phyloP scores from a whole-genome alignment of 2,329 filamentous ascomycete genomes.

The Fusarium goolgardi region DNA sequence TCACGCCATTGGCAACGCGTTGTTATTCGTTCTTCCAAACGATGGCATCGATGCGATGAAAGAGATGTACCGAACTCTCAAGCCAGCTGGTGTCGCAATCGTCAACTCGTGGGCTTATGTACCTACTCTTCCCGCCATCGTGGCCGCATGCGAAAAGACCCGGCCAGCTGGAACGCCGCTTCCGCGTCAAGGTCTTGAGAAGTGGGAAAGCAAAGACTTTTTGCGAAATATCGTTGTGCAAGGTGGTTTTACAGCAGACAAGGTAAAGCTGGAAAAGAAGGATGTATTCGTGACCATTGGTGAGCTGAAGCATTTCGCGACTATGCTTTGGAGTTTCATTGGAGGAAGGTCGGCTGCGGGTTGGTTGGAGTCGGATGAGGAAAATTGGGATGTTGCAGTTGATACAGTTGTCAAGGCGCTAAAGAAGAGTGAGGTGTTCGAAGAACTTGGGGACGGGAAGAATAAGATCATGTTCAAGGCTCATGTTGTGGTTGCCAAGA shows the following conservation, averaged over 20 bases:
- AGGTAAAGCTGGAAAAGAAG: fast-evolving
- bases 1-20: neutral
- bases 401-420: neutral
- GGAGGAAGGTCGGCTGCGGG: slow-evolving; percentile 5
- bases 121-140: neutral
- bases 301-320: slow-evolving; percentile 3
- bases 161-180: neutral
- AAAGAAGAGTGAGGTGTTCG: neutral
- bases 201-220: neutral
- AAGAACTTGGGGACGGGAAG: neutral
- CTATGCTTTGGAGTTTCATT: slow-evolving; percentile 22
- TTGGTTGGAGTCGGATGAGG: slow-evolving; percentile 22
- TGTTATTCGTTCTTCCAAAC: slow-evolving; percentile 1
- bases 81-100: neutral
- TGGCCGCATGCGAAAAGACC: slow-evolving; percentile 1
- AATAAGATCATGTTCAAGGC: slow-evolving; percentile 13
- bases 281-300: slow-evolving; percentile 8
- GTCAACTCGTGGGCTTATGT: slow-evolving; percentile 14
- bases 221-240: fast-evolving
- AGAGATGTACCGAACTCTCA: slow-evolving; percentile 1
- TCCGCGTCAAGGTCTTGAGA: neutral
- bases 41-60: neutral
- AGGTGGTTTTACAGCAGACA: fast-evolving
- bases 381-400: slow-evolving; percentile 10
- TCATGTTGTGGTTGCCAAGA: neutral